Base-by-base conservation (phyloP, 2,329 filamentous ascomycete genomes). In the Biscogniauxia mediterranea region DNA sequence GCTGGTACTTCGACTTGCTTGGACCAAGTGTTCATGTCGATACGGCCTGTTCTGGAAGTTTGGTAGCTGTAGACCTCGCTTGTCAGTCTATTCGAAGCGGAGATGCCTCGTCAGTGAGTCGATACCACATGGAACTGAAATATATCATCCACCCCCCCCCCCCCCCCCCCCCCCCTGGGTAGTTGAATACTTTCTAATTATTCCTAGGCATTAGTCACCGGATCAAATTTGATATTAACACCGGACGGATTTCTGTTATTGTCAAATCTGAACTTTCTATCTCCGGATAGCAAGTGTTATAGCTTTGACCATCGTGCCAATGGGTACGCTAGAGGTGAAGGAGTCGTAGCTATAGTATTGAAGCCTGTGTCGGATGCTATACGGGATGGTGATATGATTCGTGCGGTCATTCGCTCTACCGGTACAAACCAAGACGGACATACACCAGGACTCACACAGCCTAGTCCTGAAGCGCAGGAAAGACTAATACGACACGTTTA, bases 311-410 rank as follows among this genome's bases (percentile, higher is more conserved):
- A 70, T 50, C 68, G 68, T n/a, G 70, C 69, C 23, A 70, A 71
- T 38, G 70, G 70, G 9, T 72, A 71, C 26, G 81, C 72, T 26
- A 77, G 81, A 2, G 82, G 81, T 11, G 85, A 87, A 56, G 84
- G 83, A 0, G 70, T 84, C 11, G 78, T 78, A 0, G 72, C 75
- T 0, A 64, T 87, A 0, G 70, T 86, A 0, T 64, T 88, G 0
- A 87, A 87, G 68, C 74, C 69, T 1, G 67, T 87, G 1, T 71
- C 68, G 5, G 69, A 76, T 1, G 85, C 85, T 0, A 59, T 87
- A 3, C 70, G 52, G 17, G 69, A 78, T 61, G 74, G 76, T 1
- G 71, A 79, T 56, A 72, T 70, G 55, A 75, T 80, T 51, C 71
- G 76, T 1, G 76, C 73, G 8, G 72, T 77, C 3, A 75, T 80